phyloP scores from a whole-genome alignment of 192 early-diverging fungal genomes.

The Phycomyces nitens region DNA sequence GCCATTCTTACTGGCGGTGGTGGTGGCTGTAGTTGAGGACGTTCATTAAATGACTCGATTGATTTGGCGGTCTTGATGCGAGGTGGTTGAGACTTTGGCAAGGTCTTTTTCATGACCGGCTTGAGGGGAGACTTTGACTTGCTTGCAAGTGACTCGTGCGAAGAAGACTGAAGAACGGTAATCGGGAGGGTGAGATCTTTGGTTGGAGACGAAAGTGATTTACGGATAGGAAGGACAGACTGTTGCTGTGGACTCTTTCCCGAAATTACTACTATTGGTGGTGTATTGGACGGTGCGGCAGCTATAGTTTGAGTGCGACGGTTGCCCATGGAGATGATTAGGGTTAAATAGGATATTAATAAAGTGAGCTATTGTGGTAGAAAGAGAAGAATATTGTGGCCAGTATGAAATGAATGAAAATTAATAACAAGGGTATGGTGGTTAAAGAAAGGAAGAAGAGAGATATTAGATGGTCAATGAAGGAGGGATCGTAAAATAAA shows the following conservation, averaged over 20 bases:
- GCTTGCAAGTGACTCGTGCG: neutral
- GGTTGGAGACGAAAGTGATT: conserved; percentile 17
- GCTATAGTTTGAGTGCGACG: too few relatives aligned
- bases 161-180: neutral
- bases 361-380: neutral
- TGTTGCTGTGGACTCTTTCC: neutral
- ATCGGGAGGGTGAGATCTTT: neutral
- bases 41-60: neutral
- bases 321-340: neutral
- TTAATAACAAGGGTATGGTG: too few relatives aligned
- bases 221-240: neutral
- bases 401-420: neutral
- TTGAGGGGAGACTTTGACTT: neutral
- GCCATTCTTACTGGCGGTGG: conserved; percentile 1
- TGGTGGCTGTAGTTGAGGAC: neutral
- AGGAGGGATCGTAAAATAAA: neutral
- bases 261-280: too few relatives aligned
- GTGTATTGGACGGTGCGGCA: too few relatives aligned
- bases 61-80: neutral
- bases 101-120: neutral
- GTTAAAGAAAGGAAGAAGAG: neutral
- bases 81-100: neutral
- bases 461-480: neutral
- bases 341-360: neutral
- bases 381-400: too few relatives aligned